Base-by-base conservation (phyloP, 2,329 filamentous ascomycete species). In the Ceratocystis diversiconidia region DNA sequence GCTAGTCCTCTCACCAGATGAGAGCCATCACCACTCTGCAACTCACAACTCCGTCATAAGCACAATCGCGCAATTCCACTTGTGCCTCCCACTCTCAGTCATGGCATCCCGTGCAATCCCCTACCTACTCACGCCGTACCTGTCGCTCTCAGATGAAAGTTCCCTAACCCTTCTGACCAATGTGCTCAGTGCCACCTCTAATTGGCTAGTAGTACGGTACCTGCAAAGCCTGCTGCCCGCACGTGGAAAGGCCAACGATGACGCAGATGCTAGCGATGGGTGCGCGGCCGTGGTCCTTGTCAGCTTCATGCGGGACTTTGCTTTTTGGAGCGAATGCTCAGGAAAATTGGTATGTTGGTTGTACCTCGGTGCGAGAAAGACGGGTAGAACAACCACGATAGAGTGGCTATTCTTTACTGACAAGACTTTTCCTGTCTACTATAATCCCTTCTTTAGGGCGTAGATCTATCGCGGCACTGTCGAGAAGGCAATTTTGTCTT, bases 221-320 rank as follows among this genome's bases (percentile, higher is more conserved):
- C 72, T 86, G 2, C 78, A 78, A 57, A 60, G 62, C 25, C 71
- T 75, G 77, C n/a, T 74, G 78, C 5, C 75, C 52, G 66, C 67
- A 69, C 8, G 55, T 2, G 30, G 62, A 6, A 43, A 61, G 5
- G 50, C 52, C 69, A 68, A 66, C 66, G 67, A 19, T 61, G 62
- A 62, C 70, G 52, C 22, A 30, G n/a, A 61, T 10, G 19, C 41
- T 32, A 65, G 48, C 17, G 69, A 70, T 15, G 72, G 72, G 10
- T 75, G 76, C 55, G 75, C 74, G 30, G 80, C 78, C 62, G 81
- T 96, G 0, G 79, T 96, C 2, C 78, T 96, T 2, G 85, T 94
- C 66, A 95, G 89, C 76, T 96, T 94, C 75, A 77, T 95, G 75
- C 82, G 89, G 68, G 87, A 92, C 71, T 82, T 81, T 69, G 77